Evolutionary conservation across 768 basidiomycete species (phyloP).

Genomic region (Boletus reticuloceps): DNA sequence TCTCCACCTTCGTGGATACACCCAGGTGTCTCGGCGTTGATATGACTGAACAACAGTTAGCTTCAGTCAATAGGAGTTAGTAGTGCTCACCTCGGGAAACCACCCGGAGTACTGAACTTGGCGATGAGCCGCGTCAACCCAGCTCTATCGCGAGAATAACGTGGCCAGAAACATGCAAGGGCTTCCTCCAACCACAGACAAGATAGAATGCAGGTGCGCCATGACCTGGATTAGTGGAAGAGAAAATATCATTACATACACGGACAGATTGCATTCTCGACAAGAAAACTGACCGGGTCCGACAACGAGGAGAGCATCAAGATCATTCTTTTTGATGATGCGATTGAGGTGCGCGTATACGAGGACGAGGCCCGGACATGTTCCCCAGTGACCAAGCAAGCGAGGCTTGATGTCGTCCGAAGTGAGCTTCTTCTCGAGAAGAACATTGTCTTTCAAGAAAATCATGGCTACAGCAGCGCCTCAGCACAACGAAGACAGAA

Average conservation of each 20-base stretch:
- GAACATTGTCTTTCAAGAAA: constrained; percentile 71
- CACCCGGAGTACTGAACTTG: constrained; percentile 77
- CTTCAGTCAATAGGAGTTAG: not conserved
- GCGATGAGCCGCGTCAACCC: constrained; percentile 71
- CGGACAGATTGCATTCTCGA: not conserved
- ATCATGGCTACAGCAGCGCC: constrained; percentile 61
- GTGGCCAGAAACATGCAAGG: constrained; percentile 53
- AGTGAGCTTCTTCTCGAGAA: constrained; percentile 57
- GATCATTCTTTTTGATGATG: constrained; percentile 55
- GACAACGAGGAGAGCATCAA: constrained; percentile 73
- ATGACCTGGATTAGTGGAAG: constrained; percentile 45
- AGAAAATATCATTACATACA: not conserved
- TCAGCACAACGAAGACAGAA: not conserved
- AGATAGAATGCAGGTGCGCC: constrained; percentile 88
- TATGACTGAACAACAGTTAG: constrained; percentile 43
- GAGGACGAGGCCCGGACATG: constrained; percentile 74
- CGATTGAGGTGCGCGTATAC: constrained; percentile 70
- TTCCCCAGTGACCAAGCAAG: constrained; percentile 83
- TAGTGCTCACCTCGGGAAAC: constrained; percentile 65
- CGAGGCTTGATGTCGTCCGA: constrained; percentile 77
- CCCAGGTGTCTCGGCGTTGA: constrained; percentile 85
- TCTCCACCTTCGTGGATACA: constrained; percentile 92
- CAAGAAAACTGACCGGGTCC: constrained; percentile 55
- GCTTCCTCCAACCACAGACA: constrained; percentile 86
- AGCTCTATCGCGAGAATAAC: constrained; percentile 50